Evolutionary conservation across 2,329 filamentous ascomycete genomes (phyloP).

Genomic region (Alternaria atra): DNA sequence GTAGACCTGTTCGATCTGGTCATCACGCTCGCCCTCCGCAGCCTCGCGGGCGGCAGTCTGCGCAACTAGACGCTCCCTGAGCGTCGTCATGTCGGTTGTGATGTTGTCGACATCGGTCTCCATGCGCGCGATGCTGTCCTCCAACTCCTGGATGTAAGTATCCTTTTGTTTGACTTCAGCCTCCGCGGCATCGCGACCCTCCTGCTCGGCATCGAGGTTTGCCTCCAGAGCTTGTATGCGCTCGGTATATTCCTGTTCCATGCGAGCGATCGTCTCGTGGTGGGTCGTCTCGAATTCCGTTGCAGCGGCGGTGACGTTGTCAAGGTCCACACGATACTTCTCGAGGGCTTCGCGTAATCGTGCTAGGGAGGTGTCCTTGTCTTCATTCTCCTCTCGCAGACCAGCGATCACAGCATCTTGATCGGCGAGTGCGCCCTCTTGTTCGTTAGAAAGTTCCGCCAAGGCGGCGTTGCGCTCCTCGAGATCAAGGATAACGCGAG

Average conservation of each 20-base stretch:
- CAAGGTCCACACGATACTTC: constrained; percentile 52
- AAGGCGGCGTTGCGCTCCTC: constrained; percentile 42
- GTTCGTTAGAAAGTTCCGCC: constrained; percentile 41
- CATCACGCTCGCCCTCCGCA: constrained; percentile 51
- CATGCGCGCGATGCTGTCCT: constrained; percentile 49
- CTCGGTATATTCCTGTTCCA: constrained; percentile 52
- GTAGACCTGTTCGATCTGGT: constrained; percentile 47
- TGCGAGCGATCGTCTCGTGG: constrained; percentile 43
- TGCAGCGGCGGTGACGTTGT: constrained; percentile 49
- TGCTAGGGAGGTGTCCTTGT: constrained; percentile 48
- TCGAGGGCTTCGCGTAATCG: constrained; percentile 52
- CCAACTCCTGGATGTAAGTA: constrained; percentile 51
- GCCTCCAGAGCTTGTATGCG: constrained; percentile 49
- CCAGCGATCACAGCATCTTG: constrained; percentile 40
- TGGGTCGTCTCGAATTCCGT: constrained; percentile 53
- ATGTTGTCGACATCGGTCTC: constrained; percentile 49
- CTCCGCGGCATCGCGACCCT: constrained; percentile 51
- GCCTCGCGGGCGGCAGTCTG: constrained; percentile 45
- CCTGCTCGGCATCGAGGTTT: constrained; percentile 49
- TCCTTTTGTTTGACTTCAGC: constrained; percentile 51
- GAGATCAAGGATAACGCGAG: constrained; percentile 50
- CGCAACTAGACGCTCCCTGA: constrained; percentile 46
- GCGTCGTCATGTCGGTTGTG: constrained; percentile 41
- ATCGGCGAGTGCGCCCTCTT: constrained; percentile 46
- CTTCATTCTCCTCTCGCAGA: constrained; percentile 39